Conservation (phyloP, 2,329 filamentous ascomycete species). For the Aspergillus arachidicola region DNA sequence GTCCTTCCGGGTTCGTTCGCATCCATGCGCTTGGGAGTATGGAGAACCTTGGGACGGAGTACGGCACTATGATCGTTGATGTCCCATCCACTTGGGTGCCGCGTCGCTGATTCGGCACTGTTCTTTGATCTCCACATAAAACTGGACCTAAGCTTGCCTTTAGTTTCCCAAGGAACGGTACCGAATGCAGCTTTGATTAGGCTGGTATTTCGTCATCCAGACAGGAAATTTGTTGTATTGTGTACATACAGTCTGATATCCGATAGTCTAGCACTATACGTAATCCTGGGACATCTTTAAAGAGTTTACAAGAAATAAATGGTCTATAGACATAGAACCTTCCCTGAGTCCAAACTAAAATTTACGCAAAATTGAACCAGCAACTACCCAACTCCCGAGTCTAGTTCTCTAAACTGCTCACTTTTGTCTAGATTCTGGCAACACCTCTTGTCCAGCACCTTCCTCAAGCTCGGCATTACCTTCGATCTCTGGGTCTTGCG, state of each 20-base stretch:
- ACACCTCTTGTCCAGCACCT: slow-evolving; percentile 25
- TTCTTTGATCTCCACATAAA: background rate
- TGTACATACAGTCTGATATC: background rate
- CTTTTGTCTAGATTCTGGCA: slow-evolving; percentile 7
- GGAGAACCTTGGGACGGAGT: background rate
- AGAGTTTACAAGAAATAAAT: background rate
- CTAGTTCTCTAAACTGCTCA: background rate
- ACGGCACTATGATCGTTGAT: background rate
- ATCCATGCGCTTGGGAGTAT: background rate
- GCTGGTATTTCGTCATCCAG: background rate
- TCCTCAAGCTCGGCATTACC: slow-evolving; percentile 42
- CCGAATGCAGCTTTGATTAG: background rate
- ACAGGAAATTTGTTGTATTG: background rate
- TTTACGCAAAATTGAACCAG: background rate
- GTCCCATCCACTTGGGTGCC: background rate
- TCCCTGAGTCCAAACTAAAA: background rate
- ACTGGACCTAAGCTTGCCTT: background rate
- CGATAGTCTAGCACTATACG: background rate
- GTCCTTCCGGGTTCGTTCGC: background rate
- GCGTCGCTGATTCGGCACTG: background rate
- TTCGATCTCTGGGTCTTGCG: slow-evolving; percentile 43
- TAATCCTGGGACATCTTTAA: background rate
- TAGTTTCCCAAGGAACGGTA: background rate
- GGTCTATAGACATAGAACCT: background rate
- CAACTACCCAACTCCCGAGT: background rate